Conservation (phyloP, 495 filamentous ascomycete species). For the Astrothelium macrocarpum region DNA sequence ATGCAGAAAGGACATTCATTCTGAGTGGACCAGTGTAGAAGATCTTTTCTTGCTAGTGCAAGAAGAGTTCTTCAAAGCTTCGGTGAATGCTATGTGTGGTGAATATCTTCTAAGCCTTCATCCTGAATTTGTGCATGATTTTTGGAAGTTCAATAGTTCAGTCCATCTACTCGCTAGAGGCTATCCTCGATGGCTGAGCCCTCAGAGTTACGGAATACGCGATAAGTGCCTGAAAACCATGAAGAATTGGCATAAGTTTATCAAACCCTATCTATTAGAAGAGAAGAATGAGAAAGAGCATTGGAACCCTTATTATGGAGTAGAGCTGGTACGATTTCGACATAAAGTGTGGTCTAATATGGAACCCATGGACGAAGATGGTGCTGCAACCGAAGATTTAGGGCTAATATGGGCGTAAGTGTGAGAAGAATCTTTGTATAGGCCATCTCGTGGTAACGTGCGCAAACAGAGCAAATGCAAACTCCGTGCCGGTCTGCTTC, state of each 20-base stretch:
- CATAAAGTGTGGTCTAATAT: neutral
- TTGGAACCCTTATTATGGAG: neutral
- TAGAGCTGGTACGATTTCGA: neutral
- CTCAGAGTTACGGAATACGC: neutral
- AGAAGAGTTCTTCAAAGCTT: neutral
- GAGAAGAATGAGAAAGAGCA: neutral
- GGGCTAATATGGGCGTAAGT: neutral
- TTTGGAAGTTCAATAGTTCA: neutral
- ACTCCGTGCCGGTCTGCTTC: neutral
- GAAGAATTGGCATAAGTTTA: neutral
- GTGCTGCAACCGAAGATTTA: neutral
- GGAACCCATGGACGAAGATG: neutral
- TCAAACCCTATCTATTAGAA: neutral
- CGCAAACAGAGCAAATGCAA: neutral
- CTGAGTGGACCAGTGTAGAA: neutral
- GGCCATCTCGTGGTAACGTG: neutral
- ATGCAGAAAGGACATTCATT: neutral
- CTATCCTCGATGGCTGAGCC: neutral
- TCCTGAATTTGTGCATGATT: neutral
- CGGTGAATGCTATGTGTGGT: neutral
- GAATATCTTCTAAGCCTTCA: neutral
- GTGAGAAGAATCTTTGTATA: neutral
- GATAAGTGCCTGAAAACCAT: neutral
- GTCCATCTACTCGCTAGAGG: neutral
- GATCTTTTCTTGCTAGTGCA: neutral